Base-by-base conservation (phyloP, 306 rosid genomes). In the Potentilla sterilis region DNA sequence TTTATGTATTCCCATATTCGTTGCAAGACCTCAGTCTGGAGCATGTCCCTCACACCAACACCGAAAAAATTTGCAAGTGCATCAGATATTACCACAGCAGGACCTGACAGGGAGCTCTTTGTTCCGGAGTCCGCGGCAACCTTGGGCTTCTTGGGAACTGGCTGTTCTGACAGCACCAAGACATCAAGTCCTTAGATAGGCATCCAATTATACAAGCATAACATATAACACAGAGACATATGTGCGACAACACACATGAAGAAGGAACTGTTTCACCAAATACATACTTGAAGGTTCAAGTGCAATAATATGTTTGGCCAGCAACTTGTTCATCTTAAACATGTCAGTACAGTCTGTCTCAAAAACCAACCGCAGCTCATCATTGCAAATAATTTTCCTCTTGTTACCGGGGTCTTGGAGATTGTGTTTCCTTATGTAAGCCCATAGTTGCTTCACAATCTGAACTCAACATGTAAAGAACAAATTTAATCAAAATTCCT, bases 1-100 rank as follows among this genome's bases (percentile, higher is more conserved):
- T 88, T 89, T 70, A 92, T 89, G 79, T 92, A 92, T 70, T 88
- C 97, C 97, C 96, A 89, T 73, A 92, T 86, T 61, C 96, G 90
- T 68, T 79, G 80, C 83, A 89, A 74, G 83, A 89, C 96, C 86
- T 92, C 97, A 47, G 91, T 72, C 68, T 89, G 97, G 34, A 87
- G 91, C 96, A 88, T 92, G 85, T 92, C 96, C 87, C 89, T 85
- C 81, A 75, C 90, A 74, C 86, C 77, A 67, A 87, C 79, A 49
- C 89, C 93, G 34, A 92, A 88, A 81, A 92, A 92, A 69, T 83
- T 92, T 71, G 93, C 96, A 77, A 89, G 96, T 76, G 91, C 81
- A 69, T 92, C 97, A 55, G 97, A 92, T 81, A 92, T 81, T 65
- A 87, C 75, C 69, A 89, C 85, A 72, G 88, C 86, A 73, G 90